These are phyloP conservation scores for Penicillium lividum DNA, from an alignment of 495 filamentous ascomycete genomes.

Conservation along the genomic window DNA sequence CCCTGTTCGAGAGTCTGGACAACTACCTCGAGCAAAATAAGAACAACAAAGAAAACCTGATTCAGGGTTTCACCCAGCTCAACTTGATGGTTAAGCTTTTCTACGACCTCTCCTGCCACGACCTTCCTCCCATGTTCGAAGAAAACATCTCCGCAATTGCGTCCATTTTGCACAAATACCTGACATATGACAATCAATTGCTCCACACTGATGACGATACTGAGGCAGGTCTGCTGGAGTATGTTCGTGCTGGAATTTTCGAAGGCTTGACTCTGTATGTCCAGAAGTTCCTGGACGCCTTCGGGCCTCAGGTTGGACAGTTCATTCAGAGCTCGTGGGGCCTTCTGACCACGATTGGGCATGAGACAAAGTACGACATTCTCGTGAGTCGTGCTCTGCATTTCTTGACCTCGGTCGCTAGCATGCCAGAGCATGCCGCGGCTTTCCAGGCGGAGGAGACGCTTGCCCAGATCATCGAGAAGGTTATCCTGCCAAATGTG, in stretches of 20 bases:
- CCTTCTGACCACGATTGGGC: slow-evolving; percentile 80
- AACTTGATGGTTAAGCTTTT: slow-evolving; percentile 87
- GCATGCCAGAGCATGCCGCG: slow-evolving; percentile 71
- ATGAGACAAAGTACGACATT: slow-evolving; percentile 89
- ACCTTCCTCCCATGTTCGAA: slow-evolving; percentile 91
- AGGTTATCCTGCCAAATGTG: slow-evolving; percentile 92
- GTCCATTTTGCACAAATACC: slow-evolving; percentile 83
- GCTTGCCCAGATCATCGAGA: slow-evolving; percentile 82
- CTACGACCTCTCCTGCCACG: slow-evolving; percentile 94
- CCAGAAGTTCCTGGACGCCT: slow-evolving; percentile 92
- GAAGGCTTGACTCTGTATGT: slow-evolving; percentile 83
- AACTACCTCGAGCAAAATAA: slow-evolving; percentile 72
- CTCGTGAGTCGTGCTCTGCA: slow-evolving; percentile 92
- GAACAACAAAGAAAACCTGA: slow-evolving; percentile 68
- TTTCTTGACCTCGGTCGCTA: slow-evolving; percentile 87
- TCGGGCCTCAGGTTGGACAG: slow-evolving; percentile 70
- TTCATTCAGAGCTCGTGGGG: slow-evolving; percentile 91
- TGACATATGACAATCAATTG: slow-evolving; percentile 81
- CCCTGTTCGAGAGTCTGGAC: slow-evolving; percentile 76
- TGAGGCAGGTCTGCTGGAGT: slow-evolving; percentile 81
- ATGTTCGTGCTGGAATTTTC: slow-evolving; percentile 88
- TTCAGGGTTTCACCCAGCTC: slow-evolving; percentile 75
- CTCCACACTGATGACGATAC: slow-evolving; percentile 81
- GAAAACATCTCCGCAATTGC: slow-evolving; percentile 76
- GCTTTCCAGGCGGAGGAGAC: slow-evolving; percentile 80